phyloP scores from a whole-genome alignment of 495 filamentous ascomycete genomes.

The Penicillium pancosmium region DNA sequence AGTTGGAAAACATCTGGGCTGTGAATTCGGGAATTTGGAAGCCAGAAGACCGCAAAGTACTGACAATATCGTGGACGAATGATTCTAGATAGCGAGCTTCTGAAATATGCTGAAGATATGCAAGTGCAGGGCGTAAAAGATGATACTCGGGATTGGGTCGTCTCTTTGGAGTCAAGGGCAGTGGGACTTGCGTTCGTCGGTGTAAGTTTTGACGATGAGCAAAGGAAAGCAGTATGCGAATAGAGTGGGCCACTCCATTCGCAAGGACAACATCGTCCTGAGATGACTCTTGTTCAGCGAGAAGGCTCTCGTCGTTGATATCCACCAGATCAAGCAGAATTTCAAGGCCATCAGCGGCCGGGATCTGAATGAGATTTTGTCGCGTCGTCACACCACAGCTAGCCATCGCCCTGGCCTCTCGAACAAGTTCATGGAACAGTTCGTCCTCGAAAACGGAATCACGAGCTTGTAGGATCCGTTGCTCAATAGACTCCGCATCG shows the following conservation, averaged over 20 bases:
- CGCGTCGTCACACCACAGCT: conserved; percentile 65
- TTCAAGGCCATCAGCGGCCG: conserved; percentile 54
- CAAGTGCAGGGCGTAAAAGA: conserved; percentile 67
- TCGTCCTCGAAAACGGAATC: conserved; percentile 92
- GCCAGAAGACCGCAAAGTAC: conserved; percentile 44
- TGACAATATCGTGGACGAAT: conserved; percentile 39
- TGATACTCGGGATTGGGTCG: conserved; percentile 54
- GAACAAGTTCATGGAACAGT: conserved; percentile 86
- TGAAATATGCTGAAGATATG: conserved; percentile 62
- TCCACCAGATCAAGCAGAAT: conserved; percentile 69
- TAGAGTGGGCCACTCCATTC: conserved; percentile 57
- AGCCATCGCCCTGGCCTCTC: conserved; percentile 73
- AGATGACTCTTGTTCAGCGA: conserved; percentile 10
- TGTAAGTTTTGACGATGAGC: conserved; percentile 69
- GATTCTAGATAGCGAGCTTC: conserved; percentile 40
- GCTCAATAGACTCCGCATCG: conserved; percentile 51
- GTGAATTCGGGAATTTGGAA: conserved; percentile 37
- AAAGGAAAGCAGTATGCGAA: conserved; percentile 72
- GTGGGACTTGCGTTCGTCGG: conserved; percentile 62
- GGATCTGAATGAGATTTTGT: conserved; percentile 59
- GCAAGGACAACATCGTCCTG: conserved; percentile 46
- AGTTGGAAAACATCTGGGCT: conserved; percentile 33
- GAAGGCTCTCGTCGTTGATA: conserved; percentile 41
- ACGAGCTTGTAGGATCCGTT: conserved; percentile 75
- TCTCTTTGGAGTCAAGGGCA: conserved; percentile 56